A percentile compares a stretch with the other conserved stretches of the same genome.
Conservation (phyloP, 768 basidiomycete genomes). For the Epithele typhae region DNA sequence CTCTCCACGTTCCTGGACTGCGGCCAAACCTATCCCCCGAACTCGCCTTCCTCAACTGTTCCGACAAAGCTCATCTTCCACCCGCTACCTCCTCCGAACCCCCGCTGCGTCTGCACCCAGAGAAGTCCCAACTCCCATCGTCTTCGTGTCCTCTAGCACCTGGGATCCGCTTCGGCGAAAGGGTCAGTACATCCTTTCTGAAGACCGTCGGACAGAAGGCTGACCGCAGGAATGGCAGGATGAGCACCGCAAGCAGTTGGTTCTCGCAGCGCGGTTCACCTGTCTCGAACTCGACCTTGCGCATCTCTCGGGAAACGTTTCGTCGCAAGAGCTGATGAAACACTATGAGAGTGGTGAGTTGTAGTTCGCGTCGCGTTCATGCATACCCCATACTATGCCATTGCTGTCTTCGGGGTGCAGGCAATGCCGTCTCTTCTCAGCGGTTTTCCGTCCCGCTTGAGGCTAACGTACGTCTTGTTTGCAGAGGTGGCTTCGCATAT, state of each 20-base stretch:
- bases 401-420: too few relatives aligned
- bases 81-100: conserved; percentile 32
- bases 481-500: conserved; percentile 43
- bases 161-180: conserved; percentile 39
- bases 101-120: conserved; percentile 40
- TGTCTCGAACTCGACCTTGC: conserved; percentile 41
- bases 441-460: too few relatives aligned
- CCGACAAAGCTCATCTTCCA: conserved; percentile 1
- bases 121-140: conserved; percentile 47
- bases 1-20: not conserved
- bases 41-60: not conserved
- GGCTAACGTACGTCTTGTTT: too few relatives aligned
- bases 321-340: conserved; percentile 30
- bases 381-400: not conserved
- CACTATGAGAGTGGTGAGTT: conserved; percentile 37
- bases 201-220: not conserved
- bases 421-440: too few relatives aligned
- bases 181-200: conserved; percentile 27
- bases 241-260: conserved; percentile 32
- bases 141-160: conserved; percentile 44
- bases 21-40: too few relatives aligned
- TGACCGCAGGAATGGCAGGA: conserved; percentile 21
- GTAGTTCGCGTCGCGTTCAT: not conserved
- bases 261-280: conserved; percentile 48
- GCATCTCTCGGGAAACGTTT: conserved; percentile 15